Base-by-base conservation (phyloP, 441 rosid species). In the Euphorbia celastroides region DNA sequence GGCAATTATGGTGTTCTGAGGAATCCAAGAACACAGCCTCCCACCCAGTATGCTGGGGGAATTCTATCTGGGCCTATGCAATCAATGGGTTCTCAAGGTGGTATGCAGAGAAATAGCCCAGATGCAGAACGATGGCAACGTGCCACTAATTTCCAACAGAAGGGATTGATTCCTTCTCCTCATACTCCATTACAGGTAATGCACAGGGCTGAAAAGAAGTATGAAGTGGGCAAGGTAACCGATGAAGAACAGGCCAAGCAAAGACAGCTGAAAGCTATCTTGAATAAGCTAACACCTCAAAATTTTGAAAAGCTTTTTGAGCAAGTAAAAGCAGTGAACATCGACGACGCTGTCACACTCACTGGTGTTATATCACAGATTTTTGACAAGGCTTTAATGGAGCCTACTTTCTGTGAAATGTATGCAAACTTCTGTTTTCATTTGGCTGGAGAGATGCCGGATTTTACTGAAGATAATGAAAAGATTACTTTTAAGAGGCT, bases 341-440 rank as follows among this genome's bases (percentile, higher is more conserved):
- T 94, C 57, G 93, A 92, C 76, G 92, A 82, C 72, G 82, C 82
- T 56, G 79, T 0, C 64, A 94, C 96, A 5, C 99, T 94, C 74
- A 69, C 38, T 19, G 88, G 96, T 38, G 92, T 95, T 60, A 88
- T 95, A 72, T 85, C 93, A 13, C 98, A 95, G 82, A 95, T 94
- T 69, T 95, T 92, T 81, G 97, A 92, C 77, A 90, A 90, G 83
- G 99, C 99, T 73, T 81, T 90, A 51, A 91, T 82, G 93, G 98
- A 92, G 83, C 99, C 99, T 58, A 92, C 98, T 55, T 95, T 95
- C 72, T 86, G 96, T 82, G 98, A 95, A 77, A 95, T 95, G 99
- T 95, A 88, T 83, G 97, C 96, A 11, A 76, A 88, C 74, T 90
- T 92, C 75, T 95, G 99, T 77, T 11, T 17, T 38, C 81, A 77